phyloP scores from a whole-genome alignment of 108 stramenopile species.

The Pseudonitzschia multiseries region DNA sequence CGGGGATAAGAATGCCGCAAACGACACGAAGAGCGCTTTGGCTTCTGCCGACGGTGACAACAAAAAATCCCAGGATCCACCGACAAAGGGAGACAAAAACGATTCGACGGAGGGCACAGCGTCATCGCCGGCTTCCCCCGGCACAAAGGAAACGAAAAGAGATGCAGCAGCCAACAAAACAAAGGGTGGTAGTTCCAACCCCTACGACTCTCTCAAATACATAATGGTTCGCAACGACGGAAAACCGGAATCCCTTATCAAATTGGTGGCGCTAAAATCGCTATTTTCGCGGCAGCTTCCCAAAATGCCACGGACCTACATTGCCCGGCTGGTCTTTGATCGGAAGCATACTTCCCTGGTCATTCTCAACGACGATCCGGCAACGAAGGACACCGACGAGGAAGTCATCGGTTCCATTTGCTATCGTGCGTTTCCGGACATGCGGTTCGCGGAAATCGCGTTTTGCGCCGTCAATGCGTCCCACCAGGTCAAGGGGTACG shows the following conservation, averaged over 20 bases:
- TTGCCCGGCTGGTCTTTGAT: constrained; percentile 97
- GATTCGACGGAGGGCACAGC: not conserved
- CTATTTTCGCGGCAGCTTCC: constrained; percentile 97
- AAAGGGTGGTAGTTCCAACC: constrained; percentile 26
- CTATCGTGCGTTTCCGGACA: constrained; percentile 91
- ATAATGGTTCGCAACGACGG: constrained; percentile 87
- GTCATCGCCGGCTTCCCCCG: not conserved
- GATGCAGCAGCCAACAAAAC: not conserved
- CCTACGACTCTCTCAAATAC: constrained; percentile 62
- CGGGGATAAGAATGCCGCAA: not conserved
- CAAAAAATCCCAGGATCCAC: not conserved
- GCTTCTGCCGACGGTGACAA: not conserved
- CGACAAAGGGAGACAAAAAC: not conserved
- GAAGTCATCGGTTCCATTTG: constrained; percentile 97
- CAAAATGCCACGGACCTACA: constrained; percentile 97
- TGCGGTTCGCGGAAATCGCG: constrained; percentile 96
- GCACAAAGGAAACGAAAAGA: not conserved
- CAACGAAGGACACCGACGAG: constrained; percentile 67
- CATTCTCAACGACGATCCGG: constrained; percentile 68
- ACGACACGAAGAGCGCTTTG: not conserved
- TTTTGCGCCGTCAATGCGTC: constrained; percentile 95
- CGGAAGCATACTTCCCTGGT: constrained; percentile 89
- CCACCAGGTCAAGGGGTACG: constrained; percentile 95
- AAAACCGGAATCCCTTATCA: constrained; percentile 66
- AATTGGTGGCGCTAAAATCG: constrained; percentile 90